Base-by-base conservation (phyloP, 2,329 filamentous ascomycete species). In the Fusarium anthophilum region DNA sequence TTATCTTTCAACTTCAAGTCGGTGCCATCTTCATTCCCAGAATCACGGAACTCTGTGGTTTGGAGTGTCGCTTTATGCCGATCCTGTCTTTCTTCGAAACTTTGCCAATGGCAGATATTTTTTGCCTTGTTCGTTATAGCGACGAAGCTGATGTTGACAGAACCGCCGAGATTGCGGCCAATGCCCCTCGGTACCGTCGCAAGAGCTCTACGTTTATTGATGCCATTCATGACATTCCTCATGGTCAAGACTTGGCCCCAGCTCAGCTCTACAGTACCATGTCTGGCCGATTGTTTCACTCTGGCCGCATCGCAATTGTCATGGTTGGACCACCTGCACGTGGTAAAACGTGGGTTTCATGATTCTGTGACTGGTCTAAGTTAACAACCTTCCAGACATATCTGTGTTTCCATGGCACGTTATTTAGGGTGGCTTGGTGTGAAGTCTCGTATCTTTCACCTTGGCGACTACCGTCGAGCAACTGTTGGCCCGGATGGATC, bases 261-360 rank as follows among this genome's bases (percentile, higher is more conserved):
- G 96, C 96, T 76, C 96, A 99, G 85, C 89, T 99, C 51, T 99
- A 99, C 86, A 98, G 95, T 82, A 99, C 96, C 60, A 97, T 98
- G 89, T 98, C 96, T 54, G 96, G 96, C 55, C 91, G 96, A 47
- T 91, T 99, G 37, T 99, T 99, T 82, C 96, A 99, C 83, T 98
- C 96, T 28, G 96, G 96, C 54, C 91, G 96, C 66, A 99, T 99
- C 81, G 96, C 96, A 54, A 98, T 99, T 78, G 96, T 96, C 74
- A 98, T 98, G 81, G 96, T 98, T 76, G 96, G 96, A 30, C 90
- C 98, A 37, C 96, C 96, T 47, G 96, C 96, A 44, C 92, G 96
- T 79, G 96, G 96, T 70, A 99, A 99, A 85, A 99, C 96, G 89
- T 94, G 84, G 82, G 92, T 86, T 47, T 22, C 54, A 47, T 48